Evolutionary conservation across 768 basidiomycete genomes (phyloP), one percentile per base, ranked within the genome.

Genomic region (Mycena alexandri): DNA sequence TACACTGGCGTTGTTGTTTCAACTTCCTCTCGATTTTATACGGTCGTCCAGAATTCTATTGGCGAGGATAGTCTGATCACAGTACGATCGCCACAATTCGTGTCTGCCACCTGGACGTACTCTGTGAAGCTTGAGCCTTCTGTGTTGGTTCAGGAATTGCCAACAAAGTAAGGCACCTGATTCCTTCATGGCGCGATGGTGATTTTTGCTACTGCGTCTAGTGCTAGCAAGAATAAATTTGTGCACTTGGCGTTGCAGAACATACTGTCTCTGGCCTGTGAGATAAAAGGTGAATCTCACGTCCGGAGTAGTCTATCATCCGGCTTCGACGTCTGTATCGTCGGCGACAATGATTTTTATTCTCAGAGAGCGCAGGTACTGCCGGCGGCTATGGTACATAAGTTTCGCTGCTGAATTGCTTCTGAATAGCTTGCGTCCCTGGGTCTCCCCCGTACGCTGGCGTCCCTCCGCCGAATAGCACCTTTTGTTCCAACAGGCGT

Each of bases 291-390:
- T 22, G 71, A 78, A 34, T 69, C 79, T n/a, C 70, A 79, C 51
- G 71, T 89, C 71, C 76, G 80, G 38, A 77, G 81, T 48, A 70
- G 77, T 5, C 78, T 94, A 6, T 75, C 80, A 3, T 73, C 76
- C 16, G 92, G 89, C 34, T 82, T 97, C 63, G 86, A 93, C 71
- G 89, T 98, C 69, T 87, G 87, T 43, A 92, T 98, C 71, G 88
- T 91, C 29, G 97, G 95, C 12, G 95, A 95, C 78, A 99, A 99
- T 74, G 98, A 99, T 77, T 99, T 99, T 74, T 99, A 99, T 80
- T 98, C 96, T 5, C 98, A 99, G 74, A 84, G 92, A 62, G 89
- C 90, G 58, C 90, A 93, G 85, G 96, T 94, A 57, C 13, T 34
- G 25, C 8, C 12, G 29, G 19, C 44, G 29, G 29, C 38, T 5